phyloP scores from a whole-genome alignment of 2,329 filamentous ascomycete species.

The Blastomyces parvus region DNA sequence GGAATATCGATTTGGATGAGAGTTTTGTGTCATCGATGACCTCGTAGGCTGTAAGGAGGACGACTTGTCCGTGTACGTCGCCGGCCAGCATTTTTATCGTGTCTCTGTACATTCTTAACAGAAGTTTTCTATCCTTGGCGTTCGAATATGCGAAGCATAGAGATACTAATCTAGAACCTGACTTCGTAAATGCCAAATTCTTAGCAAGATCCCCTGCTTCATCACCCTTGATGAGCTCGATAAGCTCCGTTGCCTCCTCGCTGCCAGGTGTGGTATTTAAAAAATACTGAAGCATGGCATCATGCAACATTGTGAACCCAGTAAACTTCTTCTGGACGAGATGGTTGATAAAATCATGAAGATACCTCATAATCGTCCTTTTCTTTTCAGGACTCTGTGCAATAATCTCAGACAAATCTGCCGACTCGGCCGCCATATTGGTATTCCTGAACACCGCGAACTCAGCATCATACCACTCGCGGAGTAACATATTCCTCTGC shows the following conservation, averaged over 20 bases:
- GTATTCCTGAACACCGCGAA: conserved; percentile 68
- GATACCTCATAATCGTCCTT: conserved; percentile 71
- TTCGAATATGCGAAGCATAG: conserved; percentile 72
- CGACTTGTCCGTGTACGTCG: conserved; percentile 66
- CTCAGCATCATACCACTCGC: conserved; percentile 95
- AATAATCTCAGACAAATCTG: conserved; percentile 59
- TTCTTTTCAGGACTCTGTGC: conserved; percentile 74
- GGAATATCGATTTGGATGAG: conserved; percentile 73
- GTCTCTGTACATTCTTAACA: conserved; percentile 84
- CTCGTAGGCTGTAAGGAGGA: conserved; percentile 79
- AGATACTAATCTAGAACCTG: conserved; percentile 71
- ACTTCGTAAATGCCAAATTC: conserved; percentile 92
- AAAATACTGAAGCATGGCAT: conserved; percentile 97
- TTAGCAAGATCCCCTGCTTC: conserved; percentile 83
- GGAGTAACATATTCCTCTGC: conserved; percentile 74
- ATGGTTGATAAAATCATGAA: conserved; percentile 79
- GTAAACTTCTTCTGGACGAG: conserved; percentile 94
- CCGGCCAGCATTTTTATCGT: conserved; percentile 76
- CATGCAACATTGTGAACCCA: conserved; percentile 94
- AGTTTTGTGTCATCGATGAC: conserved; percentile 91
- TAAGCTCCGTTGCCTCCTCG: conserved; percentile 74
- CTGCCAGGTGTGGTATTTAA: conserved; percentile 65
- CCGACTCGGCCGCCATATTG: conserved; percentile 41
- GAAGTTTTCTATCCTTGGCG: conserved; percentile 85
- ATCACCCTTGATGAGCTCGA: conserved; percentile 85